Percentiles rank a stretch among this genome's conserved stretches.
These are phyloP conservation scores for Saposhnikovia divaricata DNA, from an alignment of 129 eudicot genomes.

Conservation along the genomic window DNA sequence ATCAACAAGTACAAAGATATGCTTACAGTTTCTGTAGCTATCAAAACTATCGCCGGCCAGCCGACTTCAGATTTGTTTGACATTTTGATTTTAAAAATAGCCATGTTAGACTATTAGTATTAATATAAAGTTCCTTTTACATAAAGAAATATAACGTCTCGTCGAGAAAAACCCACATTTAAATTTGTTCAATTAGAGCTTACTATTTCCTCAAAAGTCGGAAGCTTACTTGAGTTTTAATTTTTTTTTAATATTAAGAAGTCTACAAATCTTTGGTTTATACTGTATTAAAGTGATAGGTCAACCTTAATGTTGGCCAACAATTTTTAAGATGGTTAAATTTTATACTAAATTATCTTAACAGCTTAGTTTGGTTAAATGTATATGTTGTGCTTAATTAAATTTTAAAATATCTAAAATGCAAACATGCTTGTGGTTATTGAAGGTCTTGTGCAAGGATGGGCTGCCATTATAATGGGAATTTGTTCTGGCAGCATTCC, in stretches of 20 bases:
- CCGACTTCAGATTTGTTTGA: not conserved
- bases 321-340: too few species aligned
- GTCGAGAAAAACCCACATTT: not conserved
- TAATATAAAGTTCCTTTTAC: not conserved
- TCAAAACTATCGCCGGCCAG: not conserved
- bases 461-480: conserved; percentile 1
- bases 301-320: too few species aligned
- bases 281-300: not conserved
- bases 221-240: not conserved
- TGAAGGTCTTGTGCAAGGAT: conserved; percentile 7
- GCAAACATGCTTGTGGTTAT: not conserved
- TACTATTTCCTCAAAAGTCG: not conserved
- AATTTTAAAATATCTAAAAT: not conserved
- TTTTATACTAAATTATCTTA: too few species aligned
- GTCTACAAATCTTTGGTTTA: too few species aligned
- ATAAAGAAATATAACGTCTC: too few species aligned
- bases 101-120: not conserved
- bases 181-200: not conserved
- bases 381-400: not conserved
- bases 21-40: not conserved
- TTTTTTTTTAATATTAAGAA: too few species aligned
- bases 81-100: not conserved
- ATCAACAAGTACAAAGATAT: not conserved
- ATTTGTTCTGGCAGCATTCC: not conserved
- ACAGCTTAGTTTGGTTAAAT: too few species aligned